phyloP scores from a whole-genome alignment of 768 basidiomycete genomes.

The Amanita thiersii region DNA sequence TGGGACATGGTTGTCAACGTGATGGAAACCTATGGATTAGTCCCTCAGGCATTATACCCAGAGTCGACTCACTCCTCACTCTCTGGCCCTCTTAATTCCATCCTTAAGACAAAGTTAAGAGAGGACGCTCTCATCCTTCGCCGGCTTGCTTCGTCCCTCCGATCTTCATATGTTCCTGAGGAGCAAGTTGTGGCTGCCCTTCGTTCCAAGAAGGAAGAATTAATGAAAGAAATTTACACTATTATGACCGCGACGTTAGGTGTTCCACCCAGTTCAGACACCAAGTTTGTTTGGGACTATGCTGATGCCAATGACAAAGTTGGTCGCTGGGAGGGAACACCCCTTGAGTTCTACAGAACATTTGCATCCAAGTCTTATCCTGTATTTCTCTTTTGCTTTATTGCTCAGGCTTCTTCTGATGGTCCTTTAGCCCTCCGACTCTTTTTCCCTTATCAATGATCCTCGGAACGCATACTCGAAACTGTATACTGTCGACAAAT shows the following conservation, averaged over 20 bases:
- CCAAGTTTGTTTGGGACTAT: constrained; percentile 82
- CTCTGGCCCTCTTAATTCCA: constrained; percentile 61
- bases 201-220: constrained; percentile 76
- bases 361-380: constrained; percentile 51
- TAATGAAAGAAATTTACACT: constrained; percentile 78
- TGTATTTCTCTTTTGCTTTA: constrained; percentile 22
- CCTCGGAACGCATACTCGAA: constrained; percentile 79
- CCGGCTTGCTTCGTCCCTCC: constrained; percentile 44
- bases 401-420: neutral
- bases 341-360: constrained; percentile 68
- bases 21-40: constrained; percentile 69
- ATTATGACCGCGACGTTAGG: constrained; percentile 84
- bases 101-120: constrained; percentile 86
- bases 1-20: constrained; percentile 82
- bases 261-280: constrained; percentile 69
- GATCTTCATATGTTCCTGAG: constrained; percentile 35
- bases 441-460: constrained; percentile 92
- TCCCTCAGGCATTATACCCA: constrained; percentile 78
- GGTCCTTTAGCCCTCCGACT: constrained; percentile 47
- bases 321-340: constrained; percentile 71
- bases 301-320: constrained; percentile 73
- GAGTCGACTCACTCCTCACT: constrained; percentile 79
- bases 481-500: constrained; percentile 86
- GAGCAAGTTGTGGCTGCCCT: constrained; percentile 44
- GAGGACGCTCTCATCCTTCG: constrained; percentile 86